Percentiles rank a stretch among this genome's conserved stretches.
Evolutionary conservation across 2,329 filamentous ascomycete species (phyloP).

Genomic region (Pseudonectria buxi): DNA sequence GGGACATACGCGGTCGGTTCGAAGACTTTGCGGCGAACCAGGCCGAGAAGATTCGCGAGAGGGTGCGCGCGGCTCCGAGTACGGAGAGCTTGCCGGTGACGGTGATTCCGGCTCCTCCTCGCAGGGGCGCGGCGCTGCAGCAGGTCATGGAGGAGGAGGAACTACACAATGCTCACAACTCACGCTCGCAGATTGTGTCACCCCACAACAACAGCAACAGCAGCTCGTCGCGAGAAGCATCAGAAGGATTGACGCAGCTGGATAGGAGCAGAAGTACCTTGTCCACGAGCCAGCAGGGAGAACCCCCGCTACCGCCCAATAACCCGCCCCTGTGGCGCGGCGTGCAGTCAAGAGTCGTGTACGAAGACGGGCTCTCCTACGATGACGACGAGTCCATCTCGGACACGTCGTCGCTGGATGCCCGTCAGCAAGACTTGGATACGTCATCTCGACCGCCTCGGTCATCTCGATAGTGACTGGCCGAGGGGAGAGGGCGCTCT

Average conservation of each 20-base stretch:
- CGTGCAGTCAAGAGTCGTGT: slow-evolving; percentile 26
- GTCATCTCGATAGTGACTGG: slow-evolving; percentile 2
- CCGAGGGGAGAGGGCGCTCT: not conserved
- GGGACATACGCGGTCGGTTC: slow-evolving; percentile 51
- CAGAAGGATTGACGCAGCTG: slow-evolving; percentile 4
- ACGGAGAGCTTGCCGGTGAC: slow-evolving; percentile 51
- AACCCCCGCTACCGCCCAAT: slow-evolving; percentile 22
- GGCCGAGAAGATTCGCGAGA: slow-evolving; percentile 53
- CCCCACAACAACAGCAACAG: slow-evolving; percentile 12
- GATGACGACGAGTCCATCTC: slow-evolving; percentile 25
- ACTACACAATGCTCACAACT: slow-evolving; percentile 12
- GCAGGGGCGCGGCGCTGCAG: slow-evolving; percentile 50
- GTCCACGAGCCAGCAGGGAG: slow-evolving; percentile 16
- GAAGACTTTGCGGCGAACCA: slow-evolving; percentile 57
- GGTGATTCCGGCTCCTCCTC: slow-evolving; percentile 55
- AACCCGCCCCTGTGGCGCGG: slow-evolving; percentile 40
- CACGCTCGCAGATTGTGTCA: slow-evolving; percentile 2
- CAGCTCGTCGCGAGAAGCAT: slow-evolving; percentile 5
- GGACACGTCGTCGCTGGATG: slow-evolving; percentile 23
- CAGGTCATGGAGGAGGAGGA: slow-evolving; percentile 51
- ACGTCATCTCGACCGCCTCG: slow-evolving; percentile 14
- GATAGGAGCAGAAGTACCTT: slow-evolving; percentile 18
- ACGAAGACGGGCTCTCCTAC: slow-evolving; percentile 29
- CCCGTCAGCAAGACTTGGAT: slow-evolving; percentile 19
- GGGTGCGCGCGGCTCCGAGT: slow-evolving; percentile 45